Base-by-base conservation (phyloP, 1,284 basidiomycete genomes). In the Blastosporella zonata region DNA sequence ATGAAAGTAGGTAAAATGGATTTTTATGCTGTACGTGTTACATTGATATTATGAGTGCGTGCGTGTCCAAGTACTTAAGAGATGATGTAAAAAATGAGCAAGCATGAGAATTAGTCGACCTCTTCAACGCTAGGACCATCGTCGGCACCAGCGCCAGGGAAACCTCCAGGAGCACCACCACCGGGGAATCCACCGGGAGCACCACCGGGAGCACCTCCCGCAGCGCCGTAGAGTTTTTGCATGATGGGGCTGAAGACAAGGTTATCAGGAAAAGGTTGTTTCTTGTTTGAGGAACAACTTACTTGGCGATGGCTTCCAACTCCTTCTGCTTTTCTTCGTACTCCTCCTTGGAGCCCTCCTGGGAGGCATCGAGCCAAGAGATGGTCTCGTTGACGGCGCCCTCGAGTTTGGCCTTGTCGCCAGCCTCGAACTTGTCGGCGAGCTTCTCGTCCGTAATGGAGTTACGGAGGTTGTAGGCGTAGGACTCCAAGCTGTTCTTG, bases 241-340 rank as follows among this genome's bases (percentile, higher is more conserved):
- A 96, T 96, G 73, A 96, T 95, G 43, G 94, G 94, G 78, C 70
- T 72, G 29, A 22, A 49, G 52, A 39, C 48, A 39, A 35, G 40
- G 29, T 35, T 61, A 49, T 29, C 6, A 34, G 49, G 46, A 43
- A 20, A 25, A 27, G 39, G 28, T 10, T n/a, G 18, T 27, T 38
- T 21, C 10, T 34, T 5, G 10, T 20, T 34, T 34, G 17, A 18
- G 22, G 42, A n/a, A n/a, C 9, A 20, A 67, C 69, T 37, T 67
- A 71, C 69, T 87, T 95, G 60, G 93, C 90, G 58, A 94, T 68
- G 9, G 66, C 75, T 77, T 99, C 96, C 51, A 99, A 79, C 74
- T 97, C 95, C 81, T 97, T 97, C 72, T 97, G 95, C 74, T 87
- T 90, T 66, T 81, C 81, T 70, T 93, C 89, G 74, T 97, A 96